A percentile compares a stretch with the other conserved stretches of the same genome.
Conservation (phyloP, 2,329 filamentous ascomycete genomes). For the Alternaria burnsii region DNA sequence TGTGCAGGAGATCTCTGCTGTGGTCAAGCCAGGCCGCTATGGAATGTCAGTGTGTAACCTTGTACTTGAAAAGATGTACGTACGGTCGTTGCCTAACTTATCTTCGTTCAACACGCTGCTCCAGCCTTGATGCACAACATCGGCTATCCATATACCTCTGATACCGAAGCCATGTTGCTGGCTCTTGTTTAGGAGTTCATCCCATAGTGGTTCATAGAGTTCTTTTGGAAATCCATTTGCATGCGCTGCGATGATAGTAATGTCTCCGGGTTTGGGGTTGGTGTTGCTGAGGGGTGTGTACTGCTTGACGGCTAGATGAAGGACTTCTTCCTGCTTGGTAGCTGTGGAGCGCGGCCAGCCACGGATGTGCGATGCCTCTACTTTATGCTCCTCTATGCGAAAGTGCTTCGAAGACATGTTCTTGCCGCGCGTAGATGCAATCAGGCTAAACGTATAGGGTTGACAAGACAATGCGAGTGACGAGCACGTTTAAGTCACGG, state of each 20-base stretch:
- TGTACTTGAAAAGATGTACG: slow-evolving; percentile 41
- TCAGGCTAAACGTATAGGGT: not conserved
- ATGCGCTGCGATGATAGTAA: slow-evolving; percentile 87
- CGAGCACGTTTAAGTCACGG: not conserved
- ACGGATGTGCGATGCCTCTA: slow-evolving; percentile 75
- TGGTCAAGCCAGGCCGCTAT: slow-evolving; percentile 86
- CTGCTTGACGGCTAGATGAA: slow-evolving; percentile 83
- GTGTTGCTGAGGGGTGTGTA: slow-evolving; percentile 80
- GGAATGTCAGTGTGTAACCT: slow-evolving; percentile 1
- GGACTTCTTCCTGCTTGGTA: slow-evolving; percentile 74
- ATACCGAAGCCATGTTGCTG: slow-evolving; percentile 72
- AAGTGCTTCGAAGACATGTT: slow-evolving; percentile 60
- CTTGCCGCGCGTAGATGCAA: slow-evolving; percentile 12
- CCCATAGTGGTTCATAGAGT: slow-evolving; percentile 91
- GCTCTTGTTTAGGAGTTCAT: slow-evolving; percentile 73
- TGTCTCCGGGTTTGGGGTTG: slow-evolving; percentile 73
- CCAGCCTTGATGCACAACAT: slow-evolving; percentile 84
- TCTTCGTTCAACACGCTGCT: slow-evolving; percentile 81
- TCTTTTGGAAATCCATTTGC: slow-evolving; percentile 97
- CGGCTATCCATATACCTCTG: slow-evolving; percentile 86
- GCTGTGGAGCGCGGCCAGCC: slow-evolving; percentile 80
- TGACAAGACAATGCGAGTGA: not conserved
- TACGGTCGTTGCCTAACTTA: slow-evolving; percentile 83
- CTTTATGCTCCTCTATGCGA: slow-evolving; percentile 74
- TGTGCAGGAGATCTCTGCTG: slow-evolving; percentile 80